phyloP scores from a whole-genome alignment of 371 early-diverging fungal species.

The Smittium culicis region DNA sequence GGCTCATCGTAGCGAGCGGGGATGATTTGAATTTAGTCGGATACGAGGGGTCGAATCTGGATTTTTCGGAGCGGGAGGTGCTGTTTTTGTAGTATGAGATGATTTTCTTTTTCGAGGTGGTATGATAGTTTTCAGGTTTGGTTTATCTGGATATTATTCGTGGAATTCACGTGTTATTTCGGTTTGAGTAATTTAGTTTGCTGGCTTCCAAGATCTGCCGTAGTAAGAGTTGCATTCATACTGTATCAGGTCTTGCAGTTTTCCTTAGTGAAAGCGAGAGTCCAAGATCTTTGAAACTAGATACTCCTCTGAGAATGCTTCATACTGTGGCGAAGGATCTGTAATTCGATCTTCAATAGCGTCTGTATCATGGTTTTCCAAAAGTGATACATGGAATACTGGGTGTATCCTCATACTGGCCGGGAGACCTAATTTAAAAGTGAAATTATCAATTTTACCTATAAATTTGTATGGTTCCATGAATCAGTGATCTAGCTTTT shows the following conservation, averaged over 20 bases:
- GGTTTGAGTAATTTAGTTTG: constrained; percentile 2
- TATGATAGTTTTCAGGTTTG: not conserved
- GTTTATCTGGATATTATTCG: constrained; percentile 3
- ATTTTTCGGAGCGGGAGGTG: not conserved
- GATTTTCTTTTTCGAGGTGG: not conserved
- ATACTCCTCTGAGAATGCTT: constrained; percentile 7
- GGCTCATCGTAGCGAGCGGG: not conserved
- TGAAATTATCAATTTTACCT: constrained; percentile 5
- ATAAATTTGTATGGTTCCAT: constrained; percentile 12
- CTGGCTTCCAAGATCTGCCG: constrained; percentile 10
- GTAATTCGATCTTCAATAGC: constrained; percentile 3
- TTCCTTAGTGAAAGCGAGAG: not conserved
- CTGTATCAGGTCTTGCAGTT: constrained; percentile 7
- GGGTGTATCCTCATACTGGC: constrained; percentile 11
- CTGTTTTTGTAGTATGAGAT: not conserved
- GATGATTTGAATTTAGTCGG: not conserved
- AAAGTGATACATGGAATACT: constrained; percentile 8
- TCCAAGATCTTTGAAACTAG: constrained; percentile 9
- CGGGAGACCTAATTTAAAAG: constrained; percentile 8
- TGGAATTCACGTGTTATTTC: not conserved
- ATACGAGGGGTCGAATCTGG: not conserved
- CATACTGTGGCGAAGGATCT: constrained; percentile 5
- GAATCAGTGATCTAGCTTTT: constrained; percentile 1
- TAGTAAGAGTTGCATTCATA: not conserved
- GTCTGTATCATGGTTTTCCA: constrained; percentile 1